Conservation (phyloP, 306 rosid species). For the Cyclanthera cordifolia region DNA sequence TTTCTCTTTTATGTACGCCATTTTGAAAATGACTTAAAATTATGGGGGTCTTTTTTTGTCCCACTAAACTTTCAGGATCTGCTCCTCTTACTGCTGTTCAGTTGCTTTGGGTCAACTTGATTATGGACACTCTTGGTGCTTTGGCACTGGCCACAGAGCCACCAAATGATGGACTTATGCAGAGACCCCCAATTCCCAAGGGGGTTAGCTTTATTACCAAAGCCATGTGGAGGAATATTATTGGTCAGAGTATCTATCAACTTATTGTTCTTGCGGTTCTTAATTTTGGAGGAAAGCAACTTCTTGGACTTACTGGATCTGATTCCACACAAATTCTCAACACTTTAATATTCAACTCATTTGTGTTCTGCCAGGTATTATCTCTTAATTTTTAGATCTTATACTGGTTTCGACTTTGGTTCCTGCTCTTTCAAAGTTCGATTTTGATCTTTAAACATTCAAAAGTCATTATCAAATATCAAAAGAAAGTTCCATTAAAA, state of each 20-base stretch:
- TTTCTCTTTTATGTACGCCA: not conserved
- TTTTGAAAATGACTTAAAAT: not conserved
- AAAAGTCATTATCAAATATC: no score
- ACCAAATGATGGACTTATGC: conserved; percentile 67
- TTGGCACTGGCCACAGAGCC: conserved; percentile 96
- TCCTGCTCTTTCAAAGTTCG: no score
- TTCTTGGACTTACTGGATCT: conserved; percentile 51
- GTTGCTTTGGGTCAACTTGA: conserved; percentile 95
- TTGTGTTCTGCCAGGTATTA: conserved; percentile 88
- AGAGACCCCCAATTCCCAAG: conserved; percentile 56
- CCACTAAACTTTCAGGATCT: conserved; percentile 48
- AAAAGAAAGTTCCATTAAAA: no score
- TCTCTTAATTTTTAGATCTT: not conserved
- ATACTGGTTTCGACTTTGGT: no score
- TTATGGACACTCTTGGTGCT: conserved; percentile 98
- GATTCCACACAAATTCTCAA: conserved; percentile 53
- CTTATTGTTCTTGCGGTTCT: conserved; percentile 54
- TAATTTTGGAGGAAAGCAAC: conserved; percentile 49
- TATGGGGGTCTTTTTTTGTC: not conserved
- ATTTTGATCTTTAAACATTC: no score
- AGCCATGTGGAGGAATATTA: conserved; percentile 87
- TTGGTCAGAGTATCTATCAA: conserved; percentile 91
- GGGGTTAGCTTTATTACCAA: conserved; percentile 68
- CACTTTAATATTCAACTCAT: conserved; percentile 82
- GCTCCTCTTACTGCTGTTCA: conserved; percentile 97